Base-by-base conservation (phyloP, 2,329 filamentous ascomycete genomes). In the Aspergillus neotritici region DNA sequence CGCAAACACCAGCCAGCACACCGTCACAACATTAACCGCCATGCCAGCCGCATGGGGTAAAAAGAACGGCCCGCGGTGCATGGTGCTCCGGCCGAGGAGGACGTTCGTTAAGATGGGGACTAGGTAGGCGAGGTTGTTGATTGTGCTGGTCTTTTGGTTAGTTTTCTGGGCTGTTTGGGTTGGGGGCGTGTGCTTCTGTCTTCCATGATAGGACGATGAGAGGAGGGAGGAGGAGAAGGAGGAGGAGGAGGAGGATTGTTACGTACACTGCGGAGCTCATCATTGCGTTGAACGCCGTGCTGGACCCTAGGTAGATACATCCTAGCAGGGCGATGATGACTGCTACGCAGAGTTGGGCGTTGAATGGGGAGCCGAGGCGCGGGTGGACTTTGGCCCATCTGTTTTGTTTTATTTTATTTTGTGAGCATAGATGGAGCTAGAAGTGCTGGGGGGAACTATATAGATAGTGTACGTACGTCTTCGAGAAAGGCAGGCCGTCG, bases 271-370 rank as follows among this genome's bases (percentile, higher is more conserved):
- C 47, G 0, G 51, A 54, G 35, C 49, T 41, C 45, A 64, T 56
- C 62, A 64, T 63, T 0, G 82, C 81, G 36, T 78, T 77, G 62
- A 87, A 87, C 0, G 84, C 83, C 0, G 80, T 82, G 2, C 70
- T 76, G 30, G 73, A 80, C n/a, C 79, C 83, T 1, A 86, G 73
- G 44, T 85, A 85, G 31, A 87, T 79, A 30, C 71, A 72, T 0
- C 81, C 82, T 0, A 87, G 65, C 0, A 83, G 55, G 0, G 78
- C 79, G 14, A 74, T 74, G 40, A 74, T 66, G 29, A 67, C 48
- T 0, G 68, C 61, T 57, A 73, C 75, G 16, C 71, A 66, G 0
- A 82, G 44, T 3, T 77, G 79, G 0, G 79, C 75, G 49, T 79
- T 77, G 55, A 79, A 73, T 0, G 79, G 79, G 34, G 34, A 69